Conservation (phyloP, 202 grass and related monocot genomes). For the Setaria italica region DNA sequence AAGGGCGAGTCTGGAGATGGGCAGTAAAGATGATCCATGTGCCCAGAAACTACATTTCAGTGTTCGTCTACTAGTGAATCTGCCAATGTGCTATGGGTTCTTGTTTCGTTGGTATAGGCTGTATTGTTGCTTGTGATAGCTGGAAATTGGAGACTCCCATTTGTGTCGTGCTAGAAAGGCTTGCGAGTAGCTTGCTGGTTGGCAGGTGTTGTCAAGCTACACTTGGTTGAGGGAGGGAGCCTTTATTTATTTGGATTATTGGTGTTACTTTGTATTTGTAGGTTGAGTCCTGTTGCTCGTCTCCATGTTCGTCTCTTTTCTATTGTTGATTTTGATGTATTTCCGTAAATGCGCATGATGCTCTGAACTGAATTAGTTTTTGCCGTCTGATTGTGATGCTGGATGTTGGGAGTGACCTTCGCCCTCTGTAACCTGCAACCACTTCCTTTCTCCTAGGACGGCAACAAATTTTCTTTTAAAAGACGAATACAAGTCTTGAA, state of each 20-base stretch:
- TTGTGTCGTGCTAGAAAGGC: slow-evolving; percentile 31
- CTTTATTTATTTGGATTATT: slow-evolving; percentile 19
- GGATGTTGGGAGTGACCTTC: too few relatives aligned
- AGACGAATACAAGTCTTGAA: too few relatives aligned
- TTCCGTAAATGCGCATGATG: background rate
- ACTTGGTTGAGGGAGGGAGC: background rate
- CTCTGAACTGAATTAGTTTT: too few relatives aligned
- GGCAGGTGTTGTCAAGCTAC: background rate
- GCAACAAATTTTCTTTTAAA: too few relatives aligned
- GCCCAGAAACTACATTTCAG: slow-evolving; percentile 5
- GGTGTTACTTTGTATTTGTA: slow-evolving; percentile 11
- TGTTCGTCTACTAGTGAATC: slow-evolving; percentile 17
- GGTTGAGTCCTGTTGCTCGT: slow-evolving; percentile 19
- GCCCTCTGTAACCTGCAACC: too few relatives aligned
- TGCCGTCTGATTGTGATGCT: too few relatives aligned
- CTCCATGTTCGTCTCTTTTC: background rate
- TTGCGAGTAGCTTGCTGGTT: slow-evolving; percentile 28
- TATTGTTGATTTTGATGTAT: slow-evolving; percentile 10
- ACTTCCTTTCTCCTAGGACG: too few relatives aligned
- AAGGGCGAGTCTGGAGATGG: slow-evolving; percentile 59
- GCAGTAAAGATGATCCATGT: slow-evolving; percentile 49
- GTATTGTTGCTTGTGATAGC: slow-evolving; percentile 24
- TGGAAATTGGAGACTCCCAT: slow-evolving; percentile 33
- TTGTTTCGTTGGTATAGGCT: slow-evolving; percentile 33
- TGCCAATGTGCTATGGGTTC: slow-evolving; percentile 34